Evolutionary conservation across 192 early-diverging fungal species (phyloP), one percentile per base, ranked within the genome.

Genomic region (Podila horticola): DNA sequence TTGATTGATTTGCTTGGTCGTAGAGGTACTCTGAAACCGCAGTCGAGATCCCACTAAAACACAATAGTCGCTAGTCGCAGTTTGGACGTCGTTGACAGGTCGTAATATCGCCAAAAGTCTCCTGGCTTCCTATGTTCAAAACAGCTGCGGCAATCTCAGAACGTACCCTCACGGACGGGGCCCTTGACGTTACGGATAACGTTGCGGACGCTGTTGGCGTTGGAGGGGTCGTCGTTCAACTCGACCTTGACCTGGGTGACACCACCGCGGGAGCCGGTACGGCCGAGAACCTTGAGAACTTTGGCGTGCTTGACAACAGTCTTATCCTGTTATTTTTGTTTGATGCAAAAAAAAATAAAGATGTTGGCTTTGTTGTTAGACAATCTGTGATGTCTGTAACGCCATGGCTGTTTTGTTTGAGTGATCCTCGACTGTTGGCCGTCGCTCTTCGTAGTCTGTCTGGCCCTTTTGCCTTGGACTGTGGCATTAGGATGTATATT

Each of bases 121-220:
- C 41, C 41, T 45, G 41, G 13, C 36, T 45, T 45, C 41, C 41
- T 45, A 4, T 45, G 15, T 12, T 13, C 15, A 15, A 13, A 45
- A 34, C 33, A 34, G 6, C 41, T 45, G 15, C 15, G 41, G 52
- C 52, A 2, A 50, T 19, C 12, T 50, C 20, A 3, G 38, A 50
- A 81, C 77, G 22, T 81, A 81, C 77, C 77, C 85, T 97, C 97
- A 77, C 97, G 94, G 74, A 99, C 98, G 81, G 98, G 98, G 72
- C 98, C 98, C 93, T 97, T 98, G 82, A 99, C 98, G 90, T 99
- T 99, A 86, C 98, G 96, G 89, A 99, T 97, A 89, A 99, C 98
- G 85, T 94, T 93, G 72, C 98, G 98, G 71, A 81, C 58, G 59
- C 58, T 63, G 77, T 62, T 69, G 62, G 77, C 61, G 77, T 81